These are phyloP conservation scores for Tuctoria greenei DNA, from an alignment of 176 grass and related monocot genomes.

Conservation along the genomic window DNA sequence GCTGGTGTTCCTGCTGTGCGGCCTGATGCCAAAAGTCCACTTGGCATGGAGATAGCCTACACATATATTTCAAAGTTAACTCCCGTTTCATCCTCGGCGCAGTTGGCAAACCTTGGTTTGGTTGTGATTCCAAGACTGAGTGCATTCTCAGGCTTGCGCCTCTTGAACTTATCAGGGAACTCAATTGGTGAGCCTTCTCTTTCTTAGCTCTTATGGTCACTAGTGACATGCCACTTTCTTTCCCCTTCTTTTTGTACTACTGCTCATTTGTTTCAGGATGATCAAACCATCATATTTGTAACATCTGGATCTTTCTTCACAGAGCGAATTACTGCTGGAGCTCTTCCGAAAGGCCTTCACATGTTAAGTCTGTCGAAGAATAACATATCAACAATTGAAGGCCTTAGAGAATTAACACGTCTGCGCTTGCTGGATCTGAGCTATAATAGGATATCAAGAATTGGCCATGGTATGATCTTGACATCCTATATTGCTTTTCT, in stretches of 20 bases:
- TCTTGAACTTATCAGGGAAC: conserved; percentile 83
- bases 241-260: not conserved
- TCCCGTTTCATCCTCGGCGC: conserved; percentile 68
- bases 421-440: conserved; percentile 82
- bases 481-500: conserved; percentile 27
- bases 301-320: conserved; percentile 34
- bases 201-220: conserved; percentile 24
- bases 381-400: conserved; percentile 85
- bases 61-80: conserved; percentile 87
- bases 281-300: conserved; percentile 16
- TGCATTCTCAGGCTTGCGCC: conserved; percentile 65
- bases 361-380: conserved; percentile 94
- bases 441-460: conserved; percentile 84
- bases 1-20: conserved; percentile 39
- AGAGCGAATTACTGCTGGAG: conserved; percentile 82
- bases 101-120: conserved; percentile 66
- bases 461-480: conserved; percentile 78
- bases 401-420: conserved; percentile 83
- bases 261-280: conserved; percentile 24
- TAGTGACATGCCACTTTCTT: not conserved
- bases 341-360: conserved; percentile 90
- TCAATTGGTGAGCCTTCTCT: conserved; percentile 59
- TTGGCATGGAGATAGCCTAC: conserved; percentile 88
- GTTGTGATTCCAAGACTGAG: conserved; percentile 70
- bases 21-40: conserved; percentile 54